Percentiles rank a stretch among this genome's conserved stretches.
phyloP scores from a whole-genome alignment of 306 rosid species.

The Dalbergia cochinchinensis region DNA sequence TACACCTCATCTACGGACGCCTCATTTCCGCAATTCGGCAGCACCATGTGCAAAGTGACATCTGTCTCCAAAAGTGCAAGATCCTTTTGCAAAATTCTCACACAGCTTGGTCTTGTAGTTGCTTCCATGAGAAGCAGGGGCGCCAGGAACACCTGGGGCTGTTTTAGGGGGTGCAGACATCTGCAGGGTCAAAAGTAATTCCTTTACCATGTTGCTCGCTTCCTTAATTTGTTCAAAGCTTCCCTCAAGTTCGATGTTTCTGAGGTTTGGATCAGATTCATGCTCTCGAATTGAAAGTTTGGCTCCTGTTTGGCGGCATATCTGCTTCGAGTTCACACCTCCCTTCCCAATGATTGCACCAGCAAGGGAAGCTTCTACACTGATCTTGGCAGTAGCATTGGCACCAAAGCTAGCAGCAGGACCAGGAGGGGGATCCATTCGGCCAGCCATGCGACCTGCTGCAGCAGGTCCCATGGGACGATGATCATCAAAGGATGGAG shows the following conservation, averaged over 20 bases:
- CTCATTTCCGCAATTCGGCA: slow-evolving; percentile 76
- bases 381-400: slow-evolving; percentile 91
- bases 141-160: slow-evolving; percentile 56
- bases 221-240: slow-evolving; percentile 88
- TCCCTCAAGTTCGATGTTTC: slow-evolving; percentile 96
- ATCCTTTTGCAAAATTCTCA: slow-evolving; percentile 86
- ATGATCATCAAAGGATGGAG: slow-evolving; percentile 73
- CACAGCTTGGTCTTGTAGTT: slow-evolving; percentile 91
- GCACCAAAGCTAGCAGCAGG: slow-evolving; percentile 88
- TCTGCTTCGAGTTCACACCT: slow-evolving; percentile 95
- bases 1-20: slow-evolving; percentile 34
- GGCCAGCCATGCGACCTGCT: slow-evolving; percentile 59
- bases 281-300: slow-evolving; percentile 92
- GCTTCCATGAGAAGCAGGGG: slow-evolving; percentile 61
- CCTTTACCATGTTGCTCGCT: slow-evolving; percentile 88
- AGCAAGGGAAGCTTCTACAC: slow-evolving; percentile 92
- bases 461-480: slow-evolving; percentile 61
- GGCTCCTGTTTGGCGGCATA: slow-evolving; percentile 97
- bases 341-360: slow-evolving; percentile 99
- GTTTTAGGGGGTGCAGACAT: slow-evolving; percentile 67
- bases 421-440: slow-evolving; percentile 73
- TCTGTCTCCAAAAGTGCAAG: slow-evolving; percentile 96
- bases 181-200: slow-evolving; percentile 68
- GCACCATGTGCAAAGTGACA: slow-evolving; percentile 98
- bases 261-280: slow-evolving; percentile 79